Percentiles rank a stretch among this genome's conserved stretches.
These are phyloP conservation scores for Exophiala sideris DNA, from an alignment of 2,329 filamentous ascomycete species.

Conservation along the genomic window DNA sequence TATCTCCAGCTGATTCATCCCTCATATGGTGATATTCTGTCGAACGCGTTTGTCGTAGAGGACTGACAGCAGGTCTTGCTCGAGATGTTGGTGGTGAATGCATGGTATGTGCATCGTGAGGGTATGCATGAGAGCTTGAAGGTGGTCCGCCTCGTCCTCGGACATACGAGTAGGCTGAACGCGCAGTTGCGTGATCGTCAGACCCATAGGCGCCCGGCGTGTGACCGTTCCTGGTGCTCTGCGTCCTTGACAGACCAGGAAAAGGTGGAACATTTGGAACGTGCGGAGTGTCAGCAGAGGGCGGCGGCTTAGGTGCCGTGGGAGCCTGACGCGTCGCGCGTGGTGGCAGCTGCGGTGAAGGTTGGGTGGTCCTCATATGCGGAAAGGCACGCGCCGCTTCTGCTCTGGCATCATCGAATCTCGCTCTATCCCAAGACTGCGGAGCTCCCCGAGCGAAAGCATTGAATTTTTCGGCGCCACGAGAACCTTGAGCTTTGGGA, in stretches of 20 bases:
- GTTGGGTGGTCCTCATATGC: constrained; percentile 18
- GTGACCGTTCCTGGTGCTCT: constrained; percentile 54
- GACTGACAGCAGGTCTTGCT: constrained; percentile 32
- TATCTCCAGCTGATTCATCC: constrained; percentile 41
- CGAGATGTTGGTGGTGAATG: constrained; percentile 19
- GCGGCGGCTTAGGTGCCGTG: constrained; percentile 23
- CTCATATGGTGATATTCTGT: constrained; percentile 32
- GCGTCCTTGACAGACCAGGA: constrained; percentile 36
- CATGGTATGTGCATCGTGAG: constrained; percentile 15
- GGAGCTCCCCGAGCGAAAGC: constrained; percentile 24
- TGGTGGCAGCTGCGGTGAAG: constrained; percentile 20
- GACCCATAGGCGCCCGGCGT: constrained; percentile 57
- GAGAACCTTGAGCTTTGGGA: constrained; percentile 19
- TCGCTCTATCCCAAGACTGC: constrained; percentile 25
- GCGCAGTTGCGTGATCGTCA: constrained; percentile 55
- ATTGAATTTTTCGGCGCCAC: constrained; percentile 27
- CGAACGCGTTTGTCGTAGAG: constrained; percentile 34
- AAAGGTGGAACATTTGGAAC: constrained; percentile 30
- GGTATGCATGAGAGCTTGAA: constrained; percentile 12
- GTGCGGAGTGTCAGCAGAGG: constrained; percentile 32
- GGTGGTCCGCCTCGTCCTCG: constrained; percentile 18
- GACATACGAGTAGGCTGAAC: constrained; percentile 46
- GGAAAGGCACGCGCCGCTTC: constrained; percentile 27
- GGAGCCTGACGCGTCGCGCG: constrained; percentile 22
- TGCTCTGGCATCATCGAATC: constrained; percentile 24